Percentiles rank a stretch among this genome's conserved stretches.
Evolutionary conservation across 2,329 filamentous ascomycete genomes (phyloP).

Genomic region (Fusarium floridanum): DNA sequence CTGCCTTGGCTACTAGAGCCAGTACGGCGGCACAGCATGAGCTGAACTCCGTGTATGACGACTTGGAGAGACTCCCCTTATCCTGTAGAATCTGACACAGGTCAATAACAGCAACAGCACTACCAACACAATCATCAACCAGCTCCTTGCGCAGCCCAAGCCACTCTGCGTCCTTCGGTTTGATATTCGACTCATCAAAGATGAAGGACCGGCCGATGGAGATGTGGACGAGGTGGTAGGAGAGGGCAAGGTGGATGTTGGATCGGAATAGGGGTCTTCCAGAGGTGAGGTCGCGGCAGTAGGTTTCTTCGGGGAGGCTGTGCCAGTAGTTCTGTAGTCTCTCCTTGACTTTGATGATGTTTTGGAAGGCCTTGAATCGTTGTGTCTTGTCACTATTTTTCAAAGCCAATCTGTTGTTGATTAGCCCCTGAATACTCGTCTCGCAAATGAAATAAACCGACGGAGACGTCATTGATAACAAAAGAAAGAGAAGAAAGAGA

Average conservation of each 20-base stretch:
- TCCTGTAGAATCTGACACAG: conserved; percentile 32
- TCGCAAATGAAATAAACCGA: not conserved
- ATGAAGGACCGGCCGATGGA: conserved; percentile 39
- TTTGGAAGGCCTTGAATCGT: conserved; percentile 1
- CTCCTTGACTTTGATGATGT: conserved; percentile 20
- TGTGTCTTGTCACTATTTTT: conserved; percentile 20
- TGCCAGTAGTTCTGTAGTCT: conserved; percentile 27
- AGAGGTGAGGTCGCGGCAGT: conserved; percentile 35
- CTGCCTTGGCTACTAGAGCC: conserved; percentile 21
- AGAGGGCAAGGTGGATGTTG: conserved; percentile 39
- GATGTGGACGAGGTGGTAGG: conserved; percentile 34
- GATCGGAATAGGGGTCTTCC: conserved; percentile 38
- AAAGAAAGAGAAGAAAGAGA: no score
- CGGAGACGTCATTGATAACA: no score
- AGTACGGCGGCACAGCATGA: conserved; percentile 38
- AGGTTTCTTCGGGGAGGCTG: conserved; percentile 29
- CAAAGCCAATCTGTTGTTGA: conserved; percentile 7
- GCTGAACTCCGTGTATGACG: conserved; percentile 39
- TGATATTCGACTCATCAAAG: conserved; percentile 12
- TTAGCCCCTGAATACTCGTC: not conserved
- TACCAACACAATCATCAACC: conserved; percentile 26
- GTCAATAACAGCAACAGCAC: conserved; percentile 26
- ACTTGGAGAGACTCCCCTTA: conserved; percentile 32
- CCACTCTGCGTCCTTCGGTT: conserved; percentile 17
- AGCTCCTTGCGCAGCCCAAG: conserved; percentile 9